Evolutionary conservation across 1,284 basidiomycete species (phyloP), one percentile per base, ranked within the genome.

Genomic region (Microbotryum silenes-acaulis): DNA sequence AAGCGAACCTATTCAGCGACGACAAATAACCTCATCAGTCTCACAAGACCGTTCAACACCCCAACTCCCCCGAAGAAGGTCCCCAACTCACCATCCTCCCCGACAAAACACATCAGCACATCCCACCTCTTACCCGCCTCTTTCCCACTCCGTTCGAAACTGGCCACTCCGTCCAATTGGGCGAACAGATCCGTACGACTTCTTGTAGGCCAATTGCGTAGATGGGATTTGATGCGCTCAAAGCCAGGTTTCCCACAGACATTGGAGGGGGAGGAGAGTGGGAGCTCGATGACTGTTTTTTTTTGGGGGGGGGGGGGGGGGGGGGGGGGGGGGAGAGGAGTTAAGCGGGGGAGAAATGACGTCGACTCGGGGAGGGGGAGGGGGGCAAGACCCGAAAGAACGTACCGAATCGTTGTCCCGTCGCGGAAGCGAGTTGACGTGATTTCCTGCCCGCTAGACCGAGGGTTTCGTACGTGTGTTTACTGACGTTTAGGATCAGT

Each of bases 381-480:
- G 23, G 23, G 23, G 23, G 23, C 23, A 23, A 23, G 23, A 27
- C 4, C 7, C 9, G 45, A n/a, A n/a, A 6, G 37, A 29, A 60
- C 66, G 51, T 2, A 66, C 66, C 53, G 61, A 63, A 68, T 6
- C 60, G 55, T 23, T 66, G 66, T 27, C 51, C 29, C 25, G 31
- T 25, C 27, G 20, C 64, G 59, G 45, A 56, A 27, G 37, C 37
- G 16, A 42, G 37, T 42, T 42, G 37, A 42, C 37, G 37, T 14
- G 37, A 42, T 42, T 42, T 42, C 3, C 66, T 57, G 0, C 66
- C 66, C 4, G 66, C 56, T 7, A 68, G 29, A 5, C 66, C 66
- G 21, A 68, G 62, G 1, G 60, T 23, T 31, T 68, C 66, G 60
- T 68, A 68, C 6, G 66, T 66, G 37, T 60, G 54, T 20, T 68